Conservation (phyloP, 768 basidiomycete species). For the Pulveroboletus sp. region DNA sequence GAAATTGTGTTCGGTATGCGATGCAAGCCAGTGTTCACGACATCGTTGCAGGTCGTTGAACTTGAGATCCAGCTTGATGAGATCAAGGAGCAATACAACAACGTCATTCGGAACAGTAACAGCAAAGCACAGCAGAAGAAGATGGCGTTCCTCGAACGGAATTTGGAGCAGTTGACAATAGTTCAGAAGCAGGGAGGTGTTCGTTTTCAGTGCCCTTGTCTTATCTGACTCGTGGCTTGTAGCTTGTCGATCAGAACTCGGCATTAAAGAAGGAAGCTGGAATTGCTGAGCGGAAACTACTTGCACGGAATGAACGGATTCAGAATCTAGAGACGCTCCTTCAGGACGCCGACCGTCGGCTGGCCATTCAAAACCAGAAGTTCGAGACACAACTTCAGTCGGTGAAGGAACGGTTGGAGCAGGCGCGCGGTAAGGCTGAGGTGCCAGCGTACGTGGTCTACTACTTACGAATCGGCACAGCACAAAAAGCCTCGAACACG, state of each 20-base stretch:
- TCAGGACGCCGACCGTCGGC: slow-evolving; percentile 88
- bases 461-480: slow-evolving; percentile 36
- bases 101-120: slow-evolving; percentile 96
- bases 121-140: slow-evolving; percentile 99
- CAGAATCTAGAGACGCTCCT: slow-evolving; percentile 91
- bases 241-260: slow-evolving; percentile 99
- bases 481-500: slow-evolving; percentile 71
- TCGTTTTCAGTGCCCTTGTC: not conserved
- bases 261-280: slow-evolving; percentile 96
- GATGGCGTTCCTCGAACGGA: slow-evolving; percentile 97
- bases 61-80: slow-evolving; percentile 98
- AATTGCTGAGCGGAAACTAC: slow-evolving; percentile 91
- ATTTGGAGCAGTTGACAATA: slow-evolving; percentile 88
- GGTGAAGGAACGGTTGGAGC: slow-evolving; percentile 87
- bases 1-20: slow-evolving; percentile 16
- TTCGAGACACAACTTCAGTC: slow-evolving; percentile 91
- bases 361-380: slow-evolving; percentile 92
- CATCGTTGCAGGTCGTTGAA: slow-evolving; percentile 77
- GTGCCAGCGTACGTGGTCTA: slow-evolving; percentile 11
- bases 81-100: slow-evolving; percentile 98
- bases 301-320: slow-evolving; percentile 96
- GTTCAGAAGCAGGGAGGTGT: slow-evolving; percentile 90
- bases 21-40: slow-evolving; percentile 9
- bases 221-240: slow-evolving; percentile 15
- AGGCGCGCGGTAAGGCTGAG: slow-evolving; percentile 71